Base-by-base conservation (phyloP, 1,139 yeast genomes). In the Yarrowia galli region DNA sequence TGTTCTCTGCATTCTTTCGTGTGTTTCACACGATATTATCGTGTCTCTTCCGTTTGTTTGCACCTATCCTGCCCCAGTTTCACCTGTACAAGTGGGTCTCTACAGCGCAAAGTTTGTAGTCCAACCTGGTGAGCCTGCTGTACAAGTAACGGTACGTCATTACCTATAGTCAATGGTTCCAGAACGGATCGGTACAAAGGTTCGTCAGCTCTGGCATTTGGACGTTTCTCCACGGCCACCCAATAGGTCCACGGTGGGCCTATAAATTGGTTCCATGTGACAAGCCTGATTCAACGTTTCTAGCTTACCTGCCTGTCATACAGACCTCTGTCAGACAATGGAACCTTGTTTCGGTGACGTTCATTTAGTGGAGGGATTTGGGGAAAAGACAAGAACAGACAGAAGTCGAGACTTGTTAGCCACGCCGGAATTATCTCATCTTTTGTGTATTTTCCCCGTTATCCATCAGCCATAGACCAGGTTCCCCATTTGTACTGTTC, bases 81-180 rank as follows among this genome's bases (percentile, higher is more conserved):
- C 51, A 46, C 35, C 32, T 46, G 51, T 46, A 36, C 12, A 35
- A 35, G 28, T 22, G 15, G 28, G 28, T 18, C 42, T 51, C 32
- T 51, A 51, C 58, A 51, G 58, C 58, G 58, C 58, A 51, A 51
- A 51, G 58, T 51, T 51, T 51, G 58, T 3, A 42, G 43, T 9
- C 23, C 36, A 12, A 15, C 15, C 23, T 15, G 18, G 49, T 35
- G 38, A 25, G 28, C n/a, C n/a, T n/a, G n/a, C n/a, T n/a, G n/a
- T 25, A 25, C 3, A 7, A 4, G 7, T 32, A 9, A 2, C 5
- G 3, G 38, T 23, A 32, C 38, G 23, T 49, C 25, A 13, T 32
- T 32, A 13, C 56, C 13, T 48, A n/a, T 32, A 18, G 56, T 15
- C 58, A 20, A 42, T 7, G 3, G 58, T 51, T 35, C 42, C 58